phyloP scores from a whole-genome alignment of 2,329 filamentous ascomycete genomes.

The Ophiostoma montium region DNA sequence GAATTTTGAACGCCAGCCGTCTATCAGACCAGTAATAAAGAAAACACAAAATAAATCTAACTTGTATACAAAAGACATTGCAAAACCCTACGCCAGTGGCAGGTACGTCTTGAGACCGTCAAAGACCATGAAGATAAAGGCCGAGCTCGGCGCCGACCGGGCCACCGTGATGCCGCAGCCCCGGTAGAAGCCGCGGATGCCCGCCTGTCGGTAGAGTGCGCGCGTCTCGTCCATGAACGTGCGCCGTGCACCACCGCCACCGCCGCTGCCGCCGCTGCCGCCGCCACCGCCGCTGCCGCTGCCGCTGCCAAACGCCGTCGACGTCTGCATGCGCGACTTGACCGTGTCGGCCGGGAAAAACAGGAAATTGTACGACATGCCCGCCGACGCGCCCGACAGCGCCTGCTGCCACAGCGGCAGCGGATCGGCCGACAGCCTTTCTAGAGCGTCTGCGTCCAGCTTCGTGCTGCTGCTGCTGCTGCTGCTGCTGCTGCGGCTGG shows the following conservation, averaged over 20 bases:
- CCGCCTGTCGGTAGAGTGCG: constrained; percentile 68
- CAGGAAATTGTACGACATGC: constrained; percentile 89
- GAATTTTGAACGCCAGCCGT: background rate
- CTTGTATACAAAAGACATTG: background rate
- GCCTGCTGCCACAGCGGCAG: constrained; percentile 80
- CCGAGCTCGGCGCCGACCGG: constrained; percentile 85
- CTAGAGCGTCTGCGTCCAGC: constrained; percentile 26
- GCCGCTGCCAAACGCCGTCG: constrained; percentile 38
- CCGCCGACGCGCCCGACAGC: constrained; percentile 71
- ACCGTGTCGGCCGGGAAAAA: constrained; percentile 97
- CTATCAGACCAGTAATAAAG: background rate
- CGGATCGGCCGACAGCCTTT: constrained; percentile 31
- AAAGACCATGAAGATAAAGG: constrained; percentile 93
- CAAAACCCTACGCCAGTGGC: constrained; percentile 26
- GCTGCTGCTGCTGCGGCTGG: too few relatives aligned
- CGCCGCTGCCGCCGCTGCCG: background rate
- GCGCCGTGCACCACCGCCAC: constrained; percentile 31
- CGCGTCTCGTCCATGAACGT: constrained; percentile 61
- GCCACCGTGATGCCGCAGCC: constrained; percentile 89
- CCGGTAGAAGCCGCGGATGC: constrained; percentile 73
- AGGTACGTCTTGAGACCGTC: constrained; percentile 67
- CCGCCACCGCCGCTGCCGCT: background rate
- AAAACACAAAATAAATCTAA: background rate
- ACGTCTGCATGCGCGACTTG: constrained; percentile 93
- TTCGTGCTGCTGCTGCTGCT: constrained; percentile 2